Percentiles rank a stretch among this genome's conserved stretches.
phyloP scores from a whole-genome alignment of 768 basidiomycete species.

The Mycena alexandri region DNA sequence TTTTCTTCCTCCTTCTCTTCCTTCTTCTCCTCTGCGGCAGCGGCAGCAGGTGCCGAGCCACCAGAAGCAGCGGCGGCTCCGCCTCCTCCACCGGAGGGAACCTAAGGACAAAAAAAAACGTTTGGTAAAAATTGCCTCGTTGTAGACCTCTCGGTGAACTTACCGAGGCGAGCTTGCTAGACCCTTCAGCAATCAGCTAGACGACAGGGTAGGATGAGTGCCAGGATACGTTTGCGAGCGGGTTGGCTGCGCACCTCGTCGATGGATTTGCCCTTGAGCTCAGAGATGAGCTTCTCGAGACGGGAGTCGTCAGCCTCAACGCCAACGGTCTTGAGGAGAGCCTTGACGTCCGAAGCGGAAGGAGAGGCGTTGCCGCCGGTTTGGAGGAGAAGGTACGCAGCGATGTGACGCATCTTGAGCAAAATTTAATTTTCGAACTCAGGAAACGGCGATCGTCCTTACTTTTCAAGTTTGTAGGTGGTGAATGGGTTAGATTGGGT shows the following conservation, averaged over 20 bases:
- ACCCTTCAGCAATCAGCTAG: constrained; percentile 93
- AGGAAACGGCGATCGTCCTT: constrained; percentile 31
- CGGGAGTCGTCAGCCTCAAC: constrained; percentile 90
- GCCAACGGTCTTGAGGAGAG: constrained; percentile 86
- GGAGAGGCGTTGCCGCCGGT: constrained; percentile 93
- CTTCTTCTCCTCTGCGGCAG: constrained; percentile 80
- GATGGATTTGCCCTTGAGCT: constrained; percentile 92
- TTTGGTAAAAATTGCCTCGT: neutral
- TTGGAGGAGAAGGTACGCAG: constrained; percentile 97
- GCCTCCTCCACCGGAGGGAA: constrained; percentile 91
- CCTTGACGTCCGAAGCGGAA: constrained; percentile 88
- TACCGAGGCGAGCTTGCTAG: constrained; percentile 94
- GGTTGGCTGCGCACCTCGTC: constrained; percentile 70
- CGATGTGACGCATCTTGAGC: constrained; percentile 88
- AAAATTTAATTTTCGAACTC: constrained; percentile 17
- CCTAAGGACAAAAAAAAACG: constrained; percentile 54
- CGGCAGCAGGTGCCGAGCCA: constrained; percentile 69
- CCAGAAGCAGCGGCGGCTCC: constrained; percentile 65
- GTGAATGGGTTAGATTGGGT: constrained; percentile 46
- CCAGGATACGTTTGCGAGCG: neutral
- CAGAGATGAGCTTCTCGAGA: constrained; percentile 85
- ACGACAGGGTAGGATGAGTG: constrained; percentile 23
- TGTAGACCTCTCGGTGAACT: constrained; percentile 41
- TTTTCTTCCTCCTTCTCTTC: constrained; percentile 94
- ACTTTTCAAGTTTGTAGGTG: constrained; percentile 54